phyloP scores from a whole-genome alignment of 2,329 filamentous ascomycete genomes.

The Aspergillus ibericus region DNA sequence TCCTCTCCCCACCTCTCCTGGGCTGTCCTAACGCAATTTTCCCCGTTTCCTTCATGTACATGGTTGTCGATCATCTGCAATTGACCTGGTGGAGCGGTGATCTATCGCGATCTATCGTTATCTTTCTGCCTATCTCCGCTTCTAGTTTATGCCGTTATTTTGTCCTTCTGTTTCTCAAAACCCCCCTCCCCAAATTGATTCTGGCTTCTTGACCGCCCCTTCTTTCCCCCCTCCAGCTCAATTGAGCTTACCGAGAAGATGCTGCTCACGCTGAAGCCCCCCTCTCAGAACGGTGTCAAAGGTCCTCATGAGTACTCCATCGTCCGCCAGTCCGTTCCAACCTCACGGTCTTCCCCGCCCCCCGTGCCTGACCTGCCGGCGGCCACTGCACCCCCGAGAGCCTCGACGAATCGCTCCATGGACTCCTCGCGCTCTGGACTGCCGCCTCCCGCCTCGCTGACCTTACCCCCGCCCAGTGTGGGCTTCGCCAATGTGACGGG shows the following conservation, averaged over 20 bases:
- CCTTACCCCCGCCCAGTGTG: constrained; percentile 50
- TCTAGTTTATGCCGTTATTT: constrained; percentile 2
- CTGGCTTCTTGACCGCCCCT: background rate
- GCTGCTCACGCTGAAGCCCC: constrained; percentile 55
- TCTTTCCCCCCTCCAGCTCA: background rate
- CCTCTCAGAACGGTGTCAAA: constrained; percentile 49
- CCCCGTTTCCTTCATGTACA: background rate
- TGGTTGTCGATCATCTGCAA: background rate
- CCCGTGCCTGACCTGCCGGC: constrained; percentile 33
- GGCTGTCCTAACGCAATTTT: background rate
- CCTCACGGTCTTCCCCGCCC: constrained; percentile 38
- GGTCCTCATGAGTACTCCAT: constrained; percentile 51
- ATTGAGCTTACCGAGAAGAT: constrained; percentile 28
- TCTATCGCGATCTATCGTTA: constrained; percentile 3
- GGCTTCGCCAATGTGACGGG: constrained; percentile 35
- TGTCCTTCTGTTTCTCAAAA: constrained; percentile 1
- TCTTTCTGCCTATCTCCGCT: constrained; percentile 4
- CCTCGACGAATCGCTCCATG: constrained; percentile 59
- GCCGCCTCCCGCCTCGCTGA: constrained; percentile 67
- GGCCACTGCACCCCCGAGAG: constrained; percentile 25
- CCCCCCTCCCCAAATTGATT: background rate
- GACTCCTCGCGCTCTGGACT: constrained; percentile 68
- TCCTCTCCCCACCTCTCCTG: background rate
- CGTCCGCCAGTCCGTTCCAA: constrained; percentile 43
- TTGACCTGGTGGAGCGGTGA: constrained; percentile 9